Evolutionary conservation across 2,329 filamentous ascomycete species (phyloP).

Genomic region (Ustilaginoidea virens): DNA sequence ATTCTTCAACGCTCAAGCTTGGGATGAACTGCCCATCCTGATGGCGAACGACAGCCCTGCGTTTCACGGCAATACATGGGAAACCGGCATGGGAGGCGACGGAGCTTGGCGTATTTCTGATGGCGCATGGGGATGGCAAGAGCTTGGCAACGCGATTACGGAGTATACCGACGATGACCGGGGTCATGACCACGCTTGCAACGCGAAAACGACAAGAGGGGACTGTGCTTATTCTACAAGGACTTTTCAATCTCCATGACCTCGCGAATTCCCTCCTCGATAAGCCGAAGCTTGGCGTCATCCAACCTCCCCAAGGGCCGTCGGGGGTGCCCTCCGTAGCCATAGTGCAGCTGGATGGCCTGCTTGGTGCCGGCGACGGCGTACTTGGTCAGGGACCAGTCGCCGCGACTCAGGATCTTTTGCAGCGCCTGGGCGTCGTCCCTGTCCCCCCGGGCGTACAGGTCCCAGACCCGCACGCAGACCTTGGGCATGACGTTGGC

Average conservation of each 20-base stretch:
- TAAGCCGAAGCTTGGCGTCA: constrained; percentile 34
- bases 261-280: constrained; percentile 42
- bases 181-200: no score
- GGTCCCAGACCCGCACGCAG: constrained; percentile 63
- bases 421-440: constrained; percentile 65
- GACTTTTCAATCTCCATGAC: constrained; percentile 52
- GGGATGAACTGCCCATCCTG: no score
- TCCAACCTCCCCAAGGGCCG: constrained; percentile 54
- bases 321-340: constrained; percentile 66
- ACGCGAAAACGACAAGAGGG: no score
- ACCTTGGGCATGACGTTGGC: constrained; percentile 77
- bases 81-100: no score
- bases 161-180: no score
- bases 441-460: constrained; percentile 56
- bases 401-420: constrained; percentile 59
- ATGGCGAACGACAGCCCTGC: no score
- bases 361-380: constrained; percentile 79
- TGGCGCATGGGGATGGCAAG: no score
- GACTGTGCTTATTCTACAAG: no score
- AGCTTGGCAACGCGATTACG: no score
- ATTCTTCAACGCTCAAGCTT: no score
- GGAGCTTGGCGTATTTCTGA: no score
- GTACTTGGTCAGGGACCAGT: constrained; percentile 72
- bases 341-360: constrained; percentile 65
- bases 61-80: no score